Conservation (phyloP, 768 basidiomycete genomes). For the Auricularia auricula-judae region DNA sequence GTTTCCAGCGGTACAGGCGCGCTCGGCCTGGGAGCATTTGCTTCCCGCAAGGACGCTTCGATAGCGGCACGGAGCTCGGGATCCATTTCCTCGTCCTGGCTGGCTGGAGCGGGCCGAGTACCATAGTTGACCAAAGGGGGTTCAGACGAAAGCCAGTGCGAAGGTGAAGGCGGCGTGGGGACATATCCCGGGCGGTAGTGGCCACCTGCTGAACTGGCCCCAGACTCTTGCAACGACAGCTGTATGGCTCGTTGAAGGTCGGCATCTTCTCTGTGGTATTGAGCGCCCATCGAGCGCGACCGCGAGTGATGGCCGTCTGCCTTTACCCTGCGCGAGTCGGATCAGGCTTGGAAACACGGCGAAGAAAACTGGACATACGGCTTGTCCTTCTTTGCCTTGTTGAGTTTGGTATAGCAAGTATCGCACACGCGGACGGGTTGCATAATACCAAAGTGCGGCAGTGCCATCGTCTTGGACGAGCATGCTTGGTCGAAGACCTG, state of each 20-base stretch:
- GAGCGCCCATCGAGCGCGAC: constrained; percentile 38
- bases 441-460: constrained; percentile 89
- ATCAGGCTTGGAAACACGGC: constrained; percentile 26
- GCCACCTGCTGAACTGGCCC: constrained; percentile 29
- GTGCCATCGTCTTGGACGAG: constrained; percentile 68
- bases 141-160: constrained; percentile 54
- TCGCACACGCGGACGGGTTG: constrained; percentile 94
- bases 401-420: constrained; percentile 70
- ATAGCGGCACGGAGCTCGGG: constrained; percentile 89
- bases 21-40: constrained; percentile 63
- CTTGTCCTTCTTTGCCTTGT: constrained; percentile 39
- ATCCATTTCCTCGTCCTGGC: constrained; percentile 70
- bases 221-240: constrained; percentile 73
- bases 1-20: constrained; percentile 57
- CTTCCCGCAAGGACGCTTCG: constrained; percentile 87
- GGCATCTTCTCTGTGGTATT: constrained; percentile 51
- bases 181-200: constrained; percentile 54
- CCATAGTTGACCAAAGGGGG: constrained; percentile 55
- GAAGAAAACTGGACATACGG: constrained; percentile 16
- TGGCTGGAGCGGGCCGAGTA: constrained; percentile 25
- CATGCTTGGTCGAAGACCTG: constrained; percentile 93
- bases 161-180: constrained; percentile 37
- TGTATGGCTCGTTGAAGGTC: constrained; percentile 92
- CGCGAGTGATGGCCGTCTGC: constrained; percentile 28
- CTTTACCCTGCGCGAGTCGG: neutral